Percentiles rank a stretch among this genome's conserved stretches.
phyloP scores from a whole-genome alignment of 208 protist species.

The Strigomonas culicis region DNA sequence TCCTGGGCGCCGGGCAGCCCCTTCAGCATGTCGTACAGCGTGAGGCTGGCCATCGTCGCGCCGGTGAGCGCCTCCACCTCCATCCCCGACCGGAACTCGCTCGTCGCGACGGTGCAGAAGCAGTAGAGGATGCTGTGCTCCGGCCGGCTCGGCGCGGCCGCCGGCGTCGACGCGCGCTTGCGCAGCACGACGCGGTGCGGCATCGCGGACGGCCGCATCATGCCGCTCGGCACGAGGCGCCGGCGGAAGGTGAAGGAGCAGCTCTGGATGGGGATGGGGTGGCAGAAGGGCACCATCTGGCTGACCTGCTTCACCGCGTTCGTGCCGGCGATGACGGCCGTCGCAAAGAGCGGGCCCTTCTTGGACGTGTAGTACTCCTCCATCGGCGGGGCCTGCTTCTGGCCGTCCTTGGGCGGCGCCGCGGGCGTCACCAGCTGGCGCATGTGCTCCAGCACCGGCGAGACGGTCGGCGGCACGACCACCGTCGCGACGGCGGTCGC shows the following conservation, averaged over 20 bases:
- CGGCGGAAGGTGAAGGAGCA: slow-evolving; percentile 88
- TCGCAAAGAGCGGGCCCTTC: slow-evolving; percentile 83
- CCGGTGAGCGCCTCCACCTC: slow-evolving; percentile 97
- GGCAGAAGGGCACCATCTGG: slow-evolving; percentile 95
- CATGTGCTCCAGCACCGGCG: slow-evolving; percentile 65
- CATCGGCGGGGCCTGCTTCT: slow-evolving; percentile 36
- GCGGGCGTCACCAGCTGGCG: slow-evolving; percentile 59
- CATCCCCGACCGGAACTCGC: slow-evolving; percentile 87
- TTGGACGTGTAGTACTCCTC: slow-evolving; percentile 88
- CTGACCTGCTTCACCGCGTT: slow-evolving; percentile 92
- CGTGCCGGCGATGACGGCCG: slow-evolving; percentile 87
- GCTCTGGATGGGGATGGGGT: slow-evolving; percentile 87
- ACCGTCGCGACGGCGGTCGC: slow-evolving; percentile 82
- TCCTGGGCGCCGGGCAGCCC: slow-evolving; percentile 71
- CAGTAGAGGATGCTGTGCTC: slow-evolving; percentile 84
- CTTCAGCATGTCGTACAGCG: slow-evolving; percentile 88
- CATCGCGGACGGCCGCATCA: slow-evolving; percentile 46
- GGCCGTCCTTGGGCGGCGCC: slow-evolving; percentile 8
- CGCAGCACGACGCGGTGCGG: slow-evolving; percentile 77
- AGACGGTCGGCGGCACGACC: slow-evolving; percentile 65
- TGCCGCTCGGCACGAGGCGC: slow-evolving; percentile 30
- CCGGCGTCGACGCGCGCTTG: slow-evolving; percentile 40
- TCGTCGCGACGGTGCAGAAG: slow-evolving; percentile 83
- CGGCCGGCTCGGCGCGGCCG: slow-evolving; percentile 20
- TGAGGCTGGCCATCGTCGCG: slow-evolving; percentile 84